Percentiles rank a stretch among this genome's conserved stretches.
Conservation (phyloP, 2,329 filamentous ascomycete genomes). For the Nemania bipapillata region DNA sequence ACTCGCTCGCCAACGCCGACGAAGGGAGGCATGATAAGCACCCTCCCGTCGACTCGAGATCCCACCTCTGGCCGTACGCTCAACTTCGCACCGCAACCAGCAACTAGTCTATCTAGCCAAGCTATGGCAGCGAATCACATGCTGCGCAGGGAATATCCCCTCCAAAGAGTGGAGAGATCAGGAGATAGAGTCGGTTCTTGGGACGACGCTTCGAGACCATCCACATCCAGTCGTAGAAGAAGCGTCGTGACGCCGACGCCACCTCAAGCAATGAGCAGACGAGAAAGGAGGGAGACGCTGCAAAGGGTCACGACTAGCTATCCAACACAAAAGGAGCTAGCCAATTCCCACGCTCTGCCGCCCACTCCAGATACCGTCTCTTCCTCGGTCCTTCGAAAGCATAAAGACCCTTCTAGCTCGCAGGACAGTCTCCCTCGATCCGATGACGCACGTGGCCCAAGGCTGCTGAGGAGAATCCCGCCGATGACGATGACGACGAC, state of each 20-base stretch:
- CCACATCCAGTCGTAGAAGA: slow-evolving; percentile 44
- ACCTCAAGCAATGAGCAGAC: slow-evolving; percentile 50
- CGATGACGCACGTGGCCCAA: slow-evolving; percentile 23
- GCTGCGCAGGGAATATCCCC: slow-evolving; percentile 59
- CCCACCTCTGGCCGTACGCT: slow-evolving; percentile 42
- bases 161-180: slow-evolving; percentile 62
- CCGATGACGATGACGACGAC: slow-evolving; percentile 79
- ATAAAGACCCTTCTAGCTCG: slow-evolving; percentile 42
- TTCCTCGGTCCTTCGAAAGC: slow-evolving; percentile 60
- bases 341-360: slow-evolving; percentile 60
- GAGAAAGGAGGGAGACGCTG: slow-evolving; percentile 62
- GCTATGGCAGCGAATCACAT: slow-evolving; percentile 61
- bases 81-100: slow-evolving; percentile 51
- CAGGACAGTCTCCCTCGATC: slow-evolving; percentile 45
- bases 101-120: slow-evolving; percentile 50
- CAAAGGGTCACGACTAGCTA: slow-evolving; percentile 63
- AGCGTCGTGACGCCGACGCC: slow-evolving; percentile 38
- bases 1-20: slow-evolving; percentile 42
- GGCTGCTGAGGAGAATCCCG: slow-evolving; percentile 80
- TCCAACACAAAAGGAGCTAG: slow-evolving; percentile 55
- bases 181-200: slow-evolving; percentile 49
- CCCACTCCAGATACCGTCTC: slow-evolving; percentile 71
- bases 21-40: slow-evolving; percentile 31
- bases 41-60: slow-evolving; percentile 41
- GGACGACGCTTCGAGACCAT: slow-evolving; percentile 49